Evolutionary conservation across 1,284 basidiomycete species (phyloP).

Genomic region (Rhodotorula sp.): DNA sequence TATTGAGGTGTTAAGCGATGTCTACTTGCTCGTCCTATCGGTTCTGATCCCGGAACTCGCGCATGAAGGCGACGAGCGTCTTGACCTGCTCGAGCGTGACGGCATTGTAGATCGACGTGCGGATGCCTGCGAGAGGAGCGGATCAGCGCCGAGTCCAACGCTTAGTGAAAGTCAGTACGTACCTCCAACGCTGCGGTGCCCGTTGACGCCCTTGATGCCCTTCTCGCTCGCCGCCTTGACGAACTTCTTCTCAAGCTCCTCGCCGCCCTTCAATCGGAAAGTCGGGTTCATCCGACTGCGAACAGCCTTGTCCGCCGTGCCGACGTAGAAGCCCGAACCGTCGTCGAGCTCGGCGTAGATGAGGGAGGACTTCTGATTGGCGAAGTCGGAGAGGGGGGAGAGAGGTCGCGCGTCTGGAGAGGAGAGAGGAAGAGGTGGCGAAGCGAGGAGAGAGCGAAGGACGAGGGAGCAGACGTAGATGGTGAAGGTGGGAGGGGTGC

Average conservation of each 20-base stretch:
- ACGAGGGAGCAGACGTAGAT: slow-evolving; percentile 92
- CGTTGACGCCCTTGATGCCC: slow-evolving; percentile 82
- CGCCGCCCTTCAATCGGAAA: slow-evolving; percentile 68
- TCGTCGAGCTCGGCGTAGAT: slow-evolving; percentile 70
- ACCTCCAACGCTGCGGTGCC: slow-evolving; percentile 70
- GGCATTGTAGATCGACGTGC: slow-evolving; percentile 93
- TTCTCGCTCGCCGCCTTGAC: slow-evolving; percentile 70
- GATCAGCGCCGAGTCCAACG: neutral
- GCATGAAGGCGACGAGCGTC: slow-evolving; percentile 55
- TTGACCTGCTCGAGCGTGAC: slow-evolving; percentile 73
- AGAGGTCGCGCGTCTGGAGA: slow-evolving; percentile 66
- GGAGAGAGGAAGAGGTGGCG: slow-evolving; percentile 35
- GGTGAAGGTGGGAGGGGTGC: slow-evolving; percentile 85
- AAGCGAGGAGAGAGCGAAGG: slow-evolving; percentile 63
- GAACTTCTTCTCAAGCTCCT: slow-evolving; percentile 64
- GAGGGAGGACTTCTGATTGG: slow-evolving; percentile 68
- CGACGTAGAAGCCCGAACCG: slow-evolving; percentile 40
- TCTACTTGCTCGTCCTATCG: neutral
- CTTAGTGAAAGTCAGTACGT: slow-evolving; percentile 44
- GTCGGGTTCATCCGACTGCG: slow-evolving; percentile 82
- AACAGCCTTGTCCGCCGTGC: slow-evolving; percentile 37
- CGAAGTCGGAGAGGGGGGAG: slow-evolving; percentile 64
- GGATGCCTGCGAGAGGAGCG: slow-evolving; percentile 63
- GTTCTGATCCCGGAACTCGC: slow-evolving; percentile 46
- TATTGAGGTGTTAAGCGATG: neutral